Conservation (phyloP, 345 rosid species). For the Carallia pectinifolia region DNA sequence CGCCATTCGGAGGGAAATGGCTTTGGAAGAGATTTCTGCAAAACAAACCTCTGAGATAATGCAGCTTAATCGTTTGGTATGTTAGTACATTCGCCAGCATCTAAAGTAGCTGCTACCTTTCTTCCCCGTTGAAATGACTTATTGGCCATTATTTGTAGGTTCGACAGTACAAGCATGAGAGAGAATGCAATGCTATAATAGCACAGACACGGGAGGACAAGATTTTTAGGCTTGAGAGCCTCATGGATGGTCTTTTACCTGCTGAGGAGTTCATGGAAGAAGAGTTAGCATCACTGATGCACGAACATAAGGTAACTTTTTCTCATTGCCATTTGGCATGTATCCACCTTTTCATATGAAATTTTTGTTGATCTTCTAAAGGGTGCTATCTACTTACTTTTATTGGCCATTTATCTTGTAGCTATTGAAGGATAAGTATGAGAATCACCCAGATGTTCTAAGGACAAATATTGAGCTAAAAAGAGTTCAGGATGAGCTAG, state of each 20-base stretch:
- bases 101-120: slow-evolving; percentile 9
- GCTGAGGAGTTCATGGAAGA: slow-evolving; percentile 83
- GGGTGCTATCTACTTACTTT: too few species aligned
- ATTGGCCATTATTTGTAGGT: slow-evolving; percentile 49
- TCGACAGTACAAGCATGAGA: slow-evolving; percentile 96
- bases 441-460: slow-evolving; percentile 85
- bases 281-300: slow-evolving; percentile 69
- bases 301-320: slow-evolving; percentile 67
- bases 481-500: slow-evolving; percentile 80
- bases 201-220: slow-evolving; percentile 90
- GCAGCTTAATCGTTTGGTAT: slow-evolving; percentile 92
- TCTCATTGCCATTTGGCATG: not conserved
- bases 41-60: slow-evolving; percentile 84
- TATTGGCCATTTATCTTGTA: slow-evolving; percentile 25
- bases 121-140: slow-evolving; percentile 11
- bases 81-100: slow-evolving; percentile 19
- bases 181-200: slow-evolving; percentile 92
- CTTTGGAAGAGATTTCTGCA: slow-evolving; percentile 84
- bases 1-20: slow-evolving; percentile 98
- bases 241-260: slow-evolving; percentile 94
- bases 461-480: slow-evolving; percentile 70
- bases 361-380: too few species aligned
- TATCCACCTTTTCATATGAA: slow-evolving; percentile 19
- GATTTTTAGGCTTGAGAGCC: slow-evolving; percentile 89
- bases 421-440: slow-evolving; percentile 90